Evolutionary conservation across 2,329 filamentous ascomycete species (phyloP).

Genomic region (Penicillium sp.): DNA sequence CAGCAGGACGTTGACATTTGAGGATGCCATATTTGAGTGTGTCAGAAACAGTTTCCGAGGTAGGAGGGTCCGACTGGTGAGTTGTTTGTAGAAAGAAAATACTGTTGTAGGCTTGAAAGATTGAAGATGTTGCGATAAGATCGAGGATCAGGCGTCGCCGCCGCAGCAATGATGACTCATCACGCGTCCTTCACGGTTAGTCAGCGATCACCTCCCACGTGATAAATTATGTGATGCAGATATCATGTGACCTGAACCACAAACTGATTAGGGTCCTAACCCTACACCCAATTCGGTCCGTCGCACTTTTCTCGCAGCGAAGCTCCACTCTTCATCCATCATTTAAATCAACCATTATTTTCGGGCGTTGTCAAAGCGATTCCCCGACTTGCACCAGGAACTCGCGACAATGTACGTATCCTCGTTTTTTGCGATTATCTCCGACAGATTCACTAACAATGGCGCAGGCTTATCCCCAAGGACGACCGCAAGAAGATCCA

Average conservation of each 20-base stretch:
- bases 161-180: not conserved
- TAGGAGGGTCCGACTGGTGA: not conserved
- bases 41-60: not conserved
- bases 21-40: slow-evolving; percentile 51
- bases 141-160: slow-evolving; percentile 1
- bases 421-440: not conserved
- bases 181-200: not conserved
- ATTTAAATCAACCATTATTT: slow-evolving; percentile 39
- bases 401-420: slow-evolving; percentile 52
- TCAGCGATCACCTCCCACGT: not conserved
- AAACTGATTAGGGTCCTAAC: slow-evolving; percentile 29
- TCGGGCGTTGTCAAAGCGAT: slow-evolving; percentile 51
- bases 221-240: not conserved
- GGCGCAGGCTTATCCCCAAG: slow-evolving; percentile 92
- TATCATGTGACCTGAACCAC: slow-evolving; percentile 8
- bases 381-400: slow-evolving; percentile 53
- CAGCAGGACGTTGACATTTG: slow-evolving; percentile 74
- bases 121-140: slow-evolving; percentile 17
- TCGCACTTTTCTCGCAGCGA: slow-evolving; percentile 38
- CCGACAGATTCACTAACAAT: slow-evolving; percentile 18
- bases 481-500: slow-evolving; percentile 99
- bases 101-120: not conserved
- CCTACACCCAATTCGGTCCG: slow-evolving; percentile 33
- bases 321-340: slow-evolving; percentile 35
- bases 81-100: not conserved